Percentiles rank a stretch among this genome's conserved stretches.
These are phyloP conservation scores for Magnaporthiopsis poae DNA, from an alignment of 2,329 filamentous ascomycete genomes.

Conservation along the genomic window DNA sequence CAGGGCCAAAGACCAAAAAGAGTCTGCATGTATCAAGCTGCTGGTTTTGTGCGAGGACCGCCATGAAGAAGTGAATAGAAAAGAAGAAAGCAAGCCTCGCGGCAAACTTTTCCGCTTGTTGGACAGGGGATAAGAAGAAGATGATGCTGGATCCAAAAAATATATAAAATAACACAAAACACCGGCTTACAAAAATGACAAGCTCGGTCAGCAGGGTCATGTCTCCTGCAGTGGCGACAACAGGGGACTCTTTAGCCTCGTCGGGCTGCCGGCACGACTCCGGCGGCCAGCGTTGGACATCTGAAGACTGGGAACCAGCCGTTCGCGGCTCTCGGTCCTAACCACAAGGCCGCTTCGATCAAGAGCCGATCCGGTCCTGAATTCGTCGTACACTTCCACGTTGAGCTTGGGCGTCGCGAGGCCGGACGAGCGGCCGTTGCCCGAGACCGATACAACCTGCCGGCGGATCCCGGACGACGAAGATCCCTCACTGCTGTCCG, in stretches of 20 bases:
- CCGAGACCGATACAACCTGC: conserved; percentile 2
- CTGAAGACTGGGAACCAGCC: conserved; percentile 48
- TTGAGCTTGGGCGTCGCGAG: conserved; percentile 57
- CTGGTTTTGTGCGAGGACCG: no score
- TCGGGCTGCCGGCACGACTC: conserved; percentile 48
- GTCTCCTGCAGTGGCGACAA: conserved; percentile 38
- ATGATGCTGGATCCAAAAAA: conserved; percentile 7
- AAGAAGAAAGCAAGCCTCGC: neutral
- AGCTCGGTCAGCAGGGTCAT: conserved; percentile 10
- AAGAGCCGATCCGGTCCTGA: conserved; percentile 33
- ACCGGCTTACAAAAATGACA: neutral
- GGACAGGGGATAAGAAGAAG: neutral
- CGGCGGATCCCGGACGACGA: conserved; percentile 10
- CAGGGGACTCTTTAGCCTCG: conserved; percentile 48
- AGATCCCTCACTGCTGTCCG: conserved; percentile 44
- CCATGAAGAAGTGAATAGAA: neutral
- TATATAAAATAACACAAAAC: neutral
- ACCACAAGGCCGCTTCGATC: conserved; percentile 65
- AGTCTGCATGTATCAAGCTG: neutral
- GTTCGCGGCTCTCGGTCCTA: conserved; percentile 77
- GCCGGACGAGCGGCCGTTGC: conserved; percentile 51
- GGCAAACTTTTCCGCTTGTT: neutral
- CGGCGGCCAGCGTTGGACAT: conserved; percentile 47
- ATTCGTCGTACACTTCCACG: conserved; percentile 41
- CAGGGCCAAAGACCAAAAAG: neutral